Base-by-base conservation (phyloP, 305 asterid genomes). In the Solanum hybrid region DNA sequence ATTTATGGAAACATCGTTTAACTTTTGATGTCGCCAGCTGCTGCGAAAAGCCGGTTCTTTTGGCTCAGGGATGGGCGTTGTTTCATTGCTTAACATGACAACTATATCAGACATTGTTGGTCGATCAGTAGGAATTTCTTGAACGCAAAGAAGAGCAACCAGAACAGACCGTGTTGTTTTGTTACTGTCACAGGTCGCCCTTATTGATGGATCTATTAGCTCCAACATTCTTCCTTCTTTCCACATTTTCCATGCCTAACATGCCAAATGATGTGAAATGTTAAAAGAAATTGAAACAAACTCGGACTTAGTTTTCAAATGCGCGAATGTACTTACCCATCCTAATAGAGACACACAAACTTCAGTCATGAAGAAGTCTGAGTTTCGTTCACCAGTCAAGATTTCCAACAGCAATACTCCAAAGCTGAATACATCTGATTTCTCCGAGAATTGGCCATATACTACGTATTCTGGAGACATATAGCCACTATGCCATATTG, bases 401-500 rank as follows among this genome's bases (percentile, higher is more conserved):
- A 87, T 87, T 73, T 87, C 89, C 24, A 87, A 40, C 24, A 87
- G 5, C n/a, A 87, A 31, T 32, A 87, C 85, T 40, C 89, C 89
- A 11, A 87, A 87, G 82, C 89, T 87, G 24, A 87, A 87, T 29
- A 72, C 84, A 87, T 87, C 89, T 13, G 89, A 87, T 37, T 87
- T 87, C 8, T 72, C 89, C 10, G 84, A 87, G 12, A 71, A 87
- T 87, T 87, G 89, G 26, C 89, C 89, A 26, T 73, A 40, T 27
- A 87, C 78, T 87, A 72, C 84, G 31, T 87, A 87, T 72, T 87
- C 89, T 24, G 89, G 89, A 22, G 89, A 40, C 79, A 87, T 87
- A 17, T 87, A 87, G 64, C 89, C 89, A 40, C 89, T 72, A 32
- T 1, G 3, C 89, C 35, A 73, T 34, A 37, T 24, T 24, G 36